These are phyloP conservation scores for Phytophthora sansomeana DNA, from an alignment of 352 stramenopile genomes.

Conservation along the genomic window DNA sequence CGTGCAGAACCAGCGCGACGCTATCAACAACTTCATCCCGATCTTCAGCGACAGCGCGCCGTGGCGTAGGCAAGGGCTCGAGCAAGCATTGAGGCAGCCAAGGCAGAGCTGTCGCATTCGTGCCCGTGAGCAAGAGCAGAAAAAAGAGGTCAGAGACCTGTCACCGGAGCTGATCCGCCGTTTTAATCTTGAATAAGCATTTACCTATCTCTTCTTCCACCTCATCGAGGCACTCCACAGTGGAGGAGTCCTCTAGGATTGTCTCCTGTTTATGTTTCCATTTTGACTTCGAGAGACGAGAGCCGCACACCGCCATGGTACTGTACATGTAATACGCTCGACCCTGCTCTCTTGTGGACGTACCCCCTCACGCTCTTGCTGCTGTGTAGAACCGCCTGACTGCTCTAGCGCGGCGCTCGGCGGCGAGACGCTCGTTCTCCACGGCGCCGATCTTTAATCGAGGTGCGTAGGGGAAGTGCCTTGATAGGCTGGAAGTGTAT, in stretches of 20 bases:
- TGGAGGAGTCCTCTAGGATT: too few species aligned
- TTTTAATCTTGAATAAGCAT: constrained; percentile 37
- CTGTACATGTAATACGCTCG: constrained; percentile 11
- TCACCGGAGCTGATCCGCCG: constrained; percentile 8
- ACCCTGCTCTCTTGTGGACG: background rate
- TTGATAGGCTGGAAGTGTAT: background rate
- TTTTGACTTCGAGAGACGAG: constrained; percentile 1
- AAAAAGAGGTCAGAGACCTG: constrained; percentile 1
- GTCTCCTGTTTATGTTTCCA: constrained; percentile 8
- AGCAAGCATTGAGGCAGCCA: constrained; percentile 61
- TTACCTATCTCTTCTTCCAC: constrained; percentile 20
- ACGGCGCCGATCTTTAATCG: constrained; percentile 68
- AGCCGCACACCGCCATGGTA: constrained; percentile 31
- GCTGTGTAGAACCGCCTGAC: constrained; percentile 40
- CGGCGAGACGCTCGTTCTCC: constrained; percentile 51
- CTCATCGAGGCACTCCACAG: too few species aligned
- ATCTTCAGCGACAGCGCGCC: constrained; percentile 97
- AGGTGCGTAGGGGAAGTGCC: constrained; percentile 31
- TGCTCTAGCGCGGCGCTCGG: constrained; percentile 21
- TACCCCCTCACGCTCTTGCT: constrained; percentile 4
- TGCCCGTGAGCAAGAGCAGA: background rate
- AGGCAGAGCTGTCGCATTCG: background rate
- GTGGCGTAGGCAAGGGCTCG: constrained; percentile 85
- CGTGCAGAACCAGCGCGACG: constrained; percentile 98
- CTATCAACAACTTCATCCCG: constrained; percentile 99